phyloP scores from a whole-genome alignment of 1,284 basidiomycete genomes.

The Melampsora medusae region DNA sequence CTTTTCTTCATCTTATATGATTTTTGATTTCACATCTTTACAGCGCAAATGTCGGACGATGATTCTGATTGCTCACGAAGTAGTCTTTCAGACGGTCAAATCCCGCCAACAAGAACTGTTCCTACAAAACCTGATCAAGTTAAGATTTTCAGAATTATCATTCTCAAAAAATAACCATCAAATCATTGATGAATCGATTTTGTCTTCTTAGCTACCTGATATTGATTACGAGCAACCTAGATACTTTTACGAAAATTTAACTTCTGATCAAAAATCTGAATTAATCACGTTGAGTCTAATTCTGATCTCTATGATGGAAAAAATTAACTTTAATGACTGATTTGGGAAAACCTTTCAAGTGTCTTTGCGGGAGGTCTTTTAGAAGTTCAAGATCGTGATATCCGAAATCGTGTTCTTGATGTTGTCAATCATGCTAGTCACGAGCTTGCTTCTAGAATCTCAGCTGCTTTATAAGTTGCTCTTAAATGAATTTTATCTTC shows the following conservation, averaged over 20 bases:
- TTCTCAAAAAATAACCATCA: not conserved
- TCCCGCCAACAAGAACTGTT: conserved; percentile 17
- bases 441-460: not conserved
- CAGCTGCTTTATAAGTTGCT: not conserved
- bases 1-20: not conserved
- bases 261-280: conserved; percentile 18
- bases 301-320: not conserved
- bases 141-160: not conserved
- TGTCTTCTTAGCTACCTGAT: conserved; percentile 1
- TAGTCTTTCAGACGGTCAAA: not conserved
- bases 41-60: not conserved
- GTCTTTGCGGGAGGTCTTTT: not conserved
- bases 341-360: not conserved
- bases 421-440: not conserved
- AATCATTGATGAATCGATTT: not conserved
- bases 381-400: not conserved
- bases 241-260: conserved; percentile 29
- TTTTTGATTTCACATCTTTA: too few species aligned
- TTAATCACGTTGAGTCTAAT: conserved; percentile 19
- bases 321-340: not conserved
- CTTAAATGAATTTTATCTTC: too few species aligned
- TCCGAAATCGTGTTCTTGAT: not conserved
- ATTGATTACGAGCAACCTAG: conserved; percentile 34
- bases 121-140: conserved; percentile 8
- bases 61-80: not conserved